These are phyloP conservation scores for Nidularia sp. DNA, from an alignment of 768 basidiomycete genomes.

Conservation along the genomic window DNA sequence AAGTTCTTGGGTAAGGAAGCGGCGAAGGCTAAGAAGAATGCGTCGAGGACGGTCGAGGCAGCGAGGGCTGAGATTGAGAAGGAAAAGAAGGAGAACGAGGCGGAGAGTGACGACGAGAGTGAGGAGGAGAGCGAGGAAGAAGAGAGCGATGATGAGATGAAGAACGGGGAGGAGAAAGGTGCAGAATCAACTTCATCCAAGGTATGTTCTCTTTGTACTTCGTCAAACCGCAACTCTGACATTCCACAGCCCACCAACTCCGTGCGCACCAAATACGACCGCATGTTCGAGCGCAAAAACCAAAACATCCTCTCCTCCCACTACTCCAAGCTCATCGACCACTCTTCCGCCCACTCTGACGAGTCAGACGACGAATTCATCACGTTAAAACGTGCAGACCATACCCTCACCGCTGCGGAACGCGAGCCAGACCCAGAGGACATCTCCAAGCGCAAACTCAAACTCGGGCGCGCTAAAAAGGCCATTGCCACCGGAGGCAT, in stretches of 20 bases:
- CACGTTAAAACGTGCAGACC: slow-evolving; percentile 88
- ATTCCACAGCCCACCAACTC: slow-evolving; percentile 10
- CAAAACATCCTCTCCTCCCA: slow-evolving; percentile 89
- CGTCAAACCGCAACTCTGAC: too few relatives aligned
- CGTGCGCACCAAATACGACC: slow-evolving; percentile 91
- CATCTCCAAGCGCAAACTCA: slow-evolving; percentile 85
- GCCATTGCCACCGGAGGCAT: slow-evolving; percentile 60
- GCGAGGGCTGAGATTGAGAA: slow-evolving; percentile 22
- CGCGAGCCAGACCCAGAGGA: slow-evolving; percentile 31
- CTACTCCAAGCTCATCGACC: slow-evolving; percentile 84
- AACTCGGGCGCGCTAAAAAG: slow-evolving; percentile 70
- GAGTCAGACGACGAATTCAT: slow-evolving; percentile 79
- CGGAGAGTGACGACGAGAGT: slow-evolving; percentile 5
- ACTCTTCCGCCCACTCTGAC: slow-evolving; percentile 30
- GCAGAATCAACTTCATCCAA: background rate
- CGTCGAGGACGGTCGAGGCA: slow-evolving; percentile 39
- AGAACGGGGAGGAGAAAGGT: slow-evolving; percentile 14
- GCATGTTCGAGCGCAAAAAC: slow-evolving; percentile 97
- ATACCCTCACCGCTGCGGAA: slow-evolving; percentile 48
- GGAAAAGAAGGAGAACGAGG: slow-evolving; percentile 11
- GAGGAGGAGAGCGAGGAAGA: slow-evolving; percentile 11
- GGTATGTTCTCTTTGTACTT: background rate
- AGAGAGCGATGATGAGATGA: slow-evolving; percentile 17
- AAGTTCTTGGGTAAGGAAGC: slow-evolving; percentile 73
- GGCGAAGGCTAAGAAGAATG: slow-evolving; percentile 77